These are phyloP conservation scores for Globisporangium uncinulatum DNA, from an alignment of 352 stramenopile species.

Conservation along the genomic window DNA sequence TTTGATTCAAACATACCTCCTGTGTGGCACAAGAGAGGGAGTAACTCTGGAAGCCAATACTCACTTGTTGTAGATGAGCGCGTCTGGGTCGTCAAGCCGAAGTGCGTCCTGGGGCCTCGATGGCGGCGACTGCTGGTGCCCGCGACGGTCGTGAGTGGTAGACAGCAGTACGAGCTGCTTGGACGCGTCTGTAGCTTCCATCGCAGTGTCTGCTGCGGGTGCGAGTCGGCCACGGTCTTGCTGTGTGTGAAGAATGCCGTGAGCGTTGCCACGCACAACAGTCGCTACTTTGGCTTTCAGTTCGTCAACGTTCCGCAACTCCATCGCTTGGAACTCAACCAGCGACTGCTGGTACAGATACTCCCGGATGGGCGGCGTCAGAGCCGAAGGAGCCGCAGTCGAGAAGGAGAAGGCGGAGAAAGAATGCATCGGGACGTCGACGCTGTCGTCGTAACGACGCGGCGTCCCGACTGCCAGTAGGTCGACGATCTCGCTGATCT, in stretches of 20 bases:
- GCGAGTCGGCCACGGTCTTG: not conserved
- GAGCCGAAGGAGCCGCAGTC: not conserved
- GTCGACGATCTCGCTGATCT: slow-evolving; percentile 15
- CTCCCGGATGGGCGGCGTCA: slow-evolving; percentile 7
- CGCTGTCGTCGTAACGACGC: slow-evolving; percentile 1
- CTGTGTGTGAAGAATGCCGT: not conserved
- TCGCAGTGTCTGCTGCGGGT: not conserved
- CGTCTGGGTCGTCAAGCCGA: slow-evolving; percentile 31
- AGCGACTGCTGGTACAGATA: slow-evolving; percentile 32
- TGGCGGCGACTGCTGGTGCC: not conserved
- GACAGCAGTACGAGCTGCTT: not conserved
- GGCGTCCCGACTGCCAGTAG: not conserved
- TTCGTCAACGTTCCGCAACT: slow-evolving; percentile 18
- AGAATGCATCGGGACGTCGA: not conserved
- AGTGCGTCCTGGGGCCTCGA: slow-evolving; percentile 31
- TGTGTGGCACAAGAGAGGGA: not conserved
- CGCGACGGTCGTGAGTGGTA: not conserved
- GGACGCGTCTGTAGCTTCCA: not conserved
- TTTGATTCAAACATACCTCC: not conserved
- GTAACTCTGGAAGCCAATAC: slow-evolving; percentile 8
- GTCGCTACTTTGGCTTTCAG: slow-evolving; percentile 19
- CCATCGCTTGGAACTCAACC: slow-evolving; percentile 9
- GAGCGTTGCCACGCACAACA: slow-evolving; percentile 7
- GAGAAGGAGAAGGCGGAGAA: not conserved
- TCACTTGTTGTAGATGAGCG: slow-evolving; percentile 32